Base-by-base conservation (phyloP, 2,329 filamentous ascomycete genomes). In the Curvularia spicifera region DNA sequence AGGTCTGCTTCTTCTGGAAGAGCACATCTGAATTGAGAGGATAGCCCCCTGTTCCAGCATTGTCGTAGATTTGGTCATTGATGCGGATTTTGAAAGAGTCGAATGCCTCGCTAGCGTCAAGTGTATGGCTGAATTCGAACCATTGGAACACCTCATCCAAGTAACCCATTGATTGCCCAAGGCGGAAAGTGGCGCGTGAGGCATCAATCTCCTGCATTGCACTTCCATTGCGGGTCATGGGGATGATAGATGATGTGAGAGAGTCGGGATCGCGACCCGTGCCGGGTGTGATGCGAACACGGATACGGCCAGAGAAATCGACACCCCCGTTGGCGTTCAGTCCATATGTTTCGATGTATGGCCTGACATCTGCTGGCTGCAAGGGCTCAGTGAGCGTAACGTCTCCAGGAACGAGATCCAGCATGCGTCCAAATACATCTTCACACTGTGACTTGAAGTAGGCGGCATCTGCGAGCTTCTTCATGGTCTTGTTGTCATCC, bases 401-500 rank as follows among this genome's bases (percentile, higher is more conserved):
- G 22, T 58, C 58, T 8, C 56, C 60, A 1, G 69, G 69, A 6
- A 71, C 69, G 4, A 65, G 63, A 44, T 67, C 52, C 12, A 70
- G 57, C 64, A 70, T 65, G 20, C 64, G 56, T 6, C 56, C 59
- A 33, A 71, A 64, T 1, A 65, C 59, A 24, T 53, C 59, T 20
- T 64, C 51, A 43, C 69, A 71, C 22, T 61, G 57, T 0, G 53
- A 50, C 37, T 66, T 57, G 47, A 69, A 71, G 13, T 64, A 61
- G 5, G 57, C 53, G 7, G 48, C 15, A n/a, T 70, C 64, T 13
- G 61, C 60, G 8, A 78, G 63, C 29, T 61, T 63, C 8, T 66
- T 54, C 64, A 77, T 73, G 9, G 74, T 77, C 26, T 47, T 61
- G 42, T 75, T 75, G 37, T 57, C 61, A 56, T 76, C 74, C 3